These are phyloP conservation scores for Thelonectria blattea DNA, from an alignment of 2,329 filamentous ascomycete species.

Conservation along the genomic window DNA sequence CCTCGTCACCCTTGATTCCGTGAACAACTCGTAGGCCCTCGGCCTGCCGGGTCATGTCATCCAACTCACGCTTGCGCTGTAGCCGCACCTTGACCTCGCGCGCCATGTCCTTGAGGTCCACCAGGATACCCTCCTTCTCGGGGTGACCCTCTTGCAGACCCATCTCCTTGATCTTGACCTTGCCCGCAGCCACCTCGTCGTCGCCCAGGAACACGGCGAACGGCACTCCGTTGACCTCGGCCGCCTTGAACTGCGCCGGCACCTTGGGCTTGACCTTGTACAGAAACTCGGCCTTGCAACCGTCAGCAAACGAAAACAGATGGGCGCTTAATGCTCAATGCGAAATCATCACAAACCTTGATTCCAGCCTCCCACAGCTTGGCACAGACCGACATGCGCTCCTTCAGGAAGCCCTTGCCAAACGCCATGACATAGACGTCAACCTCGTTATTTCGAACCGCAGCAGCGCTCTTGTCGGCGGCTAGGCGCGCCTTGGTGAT, in stretches of 20 bases:
- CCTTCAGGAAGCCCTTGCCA: conserved; percentile 82
- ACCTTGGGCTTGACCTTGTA: conserved; percentile 93
- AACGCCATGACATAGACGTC: conserved; percentile 97
- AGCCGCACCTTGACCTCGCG: conserved; percentile 63
- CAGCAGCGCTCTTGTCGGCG: conserved; percentile 61
- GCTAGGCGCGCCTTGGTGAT: conserved; percentile 80
- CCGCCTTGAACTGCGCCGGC: conserved; percentile 87
- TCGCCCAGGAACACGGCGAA: conserved; percentile 90
- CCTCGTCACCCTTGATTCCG: conserved; percentile 52
- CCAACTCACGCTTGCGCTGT: conserved; percentile 51
- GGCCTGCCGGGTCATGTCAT: conserved; percentile 50
- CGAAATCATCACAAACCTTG: conserved; percentile 59
- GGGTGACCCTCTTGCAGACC: conserved; percentile 80
- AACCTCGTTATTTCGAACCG: conserved; percentile 66
- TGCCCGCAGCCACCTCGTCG: conserved; percentile 81
- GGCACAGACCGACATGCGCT: conserved; percentile 82
- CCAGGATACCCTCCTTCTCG: conserved; percentile 85
- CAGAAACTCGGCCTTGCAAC: conserved; percentile 75
- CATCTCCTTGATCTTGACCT: conserved; percentile 84
- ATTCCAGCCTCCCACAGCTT: conserved; percentile 86
- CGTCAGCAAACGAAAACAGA: conserved; percentile 23
- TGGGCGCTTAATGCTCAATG: background rate
- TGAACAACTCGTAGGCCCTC: conserved; percentile 54
- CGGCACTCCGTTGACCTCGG: conserved; percentile 79
- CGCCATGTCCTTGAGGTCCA: conserved; percentile 68